Percentiles rank a stretch among this genome's conserved stretches.
These are phyloP conservation scores for Leptographium lundbergii DNA, from an alignment of 2,329 filamentous ascomycete species.

Conservation along the genomic window DNA sequence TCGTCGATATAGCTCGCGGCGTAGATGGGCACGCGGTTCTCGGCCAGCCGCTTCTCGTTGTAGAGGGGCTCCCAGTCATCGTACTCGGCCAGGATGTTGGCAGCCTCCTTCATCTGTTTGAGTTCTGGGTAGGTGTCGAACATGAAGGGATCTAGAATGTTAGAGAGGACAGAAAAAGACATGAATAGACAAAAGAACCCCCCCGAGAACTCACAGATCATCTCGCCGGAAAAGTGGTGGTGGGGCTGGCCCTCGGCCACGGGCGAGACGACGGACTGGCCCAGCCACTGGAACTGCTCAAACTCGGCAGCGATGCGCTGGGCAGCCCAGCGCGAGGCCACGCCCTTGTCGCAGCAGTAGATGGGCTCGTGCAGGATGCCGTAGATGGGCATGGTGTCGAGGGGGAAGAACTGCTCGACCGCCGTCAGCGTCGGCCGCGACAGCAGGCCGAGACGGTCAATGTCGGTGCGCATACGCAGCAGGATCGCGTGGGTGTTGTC, in stretches of 20 bases:
- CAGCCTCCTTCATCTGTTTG: constrained; percentile 51
- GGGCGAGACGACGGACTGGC: constrained; percentile 13
- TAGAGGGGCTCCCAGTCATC: constrained; percentile 67
- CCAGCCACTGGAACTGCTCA: constrained; percentile 39
- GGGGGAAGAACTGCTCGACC: constrained; percentile 54
- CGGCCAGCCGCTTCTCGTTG: constrained; percentile 55
- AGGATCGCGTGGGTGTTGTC: constrained; percentile 65
- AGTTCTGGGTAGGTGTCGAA: constrained; percentile 74
- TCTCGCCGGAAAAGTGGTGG: constrained; percentile 77
- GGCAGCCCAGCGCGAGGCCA: constrained; percentile 64
- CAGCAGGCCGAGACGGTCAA: constrained; percentile 64
- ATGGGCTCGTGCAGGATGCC: constrained; percentile 77
- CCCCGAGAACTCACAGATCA: constrained; percentile 52
- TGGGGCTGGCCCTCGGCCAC: constrained; percentile 17
- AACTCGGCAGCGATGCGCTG: constrained; percentile 43
- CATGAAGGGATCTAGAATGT: constrained; percentile 48
- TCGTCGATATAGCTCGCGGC: constrained; percentile 75
- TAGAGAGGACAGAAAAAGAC: not conserved
- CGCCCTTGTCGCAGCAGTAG: constrained; percentile 59
- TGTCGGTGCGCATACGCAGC: constrained; percentile 55
- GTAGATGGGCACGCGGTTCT: constrained; percentile 76
- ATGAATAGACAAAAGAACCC: not conserved
- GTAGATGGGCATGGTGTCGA: constrained; percentile 72
- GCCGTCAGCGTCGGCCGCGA: constrained; percentile 56
- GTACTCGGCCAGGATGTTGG: constrained; percentile 55